Conservation (phyloP, 1,284 basidiomycete genomes). For the Apiotrichum veenhuisii region DNA sequence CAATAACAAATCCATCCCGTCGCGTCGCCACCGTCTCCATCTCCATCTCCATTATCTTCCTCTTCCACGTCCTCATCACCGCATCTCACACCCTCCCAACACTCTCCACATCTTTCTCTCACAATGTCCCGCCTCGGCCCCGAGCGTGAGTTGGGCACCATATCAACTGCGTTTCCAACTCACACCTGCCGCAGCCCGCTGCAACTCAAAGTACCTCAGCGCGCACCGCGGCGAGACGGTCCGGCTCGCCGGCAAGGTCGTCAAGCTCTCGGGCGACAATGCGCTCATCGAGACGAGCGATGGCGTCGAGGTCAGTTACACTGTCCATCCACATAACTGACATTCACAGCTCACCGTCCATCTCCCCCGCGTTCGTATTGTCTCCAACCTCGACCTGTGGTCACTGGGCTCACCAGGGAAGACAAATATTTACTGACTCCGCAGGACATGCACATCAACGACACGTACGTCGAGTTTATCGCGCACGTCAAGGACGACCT, state of each 20-base stretch:
- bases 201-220: slow-evolving; percentile 37
- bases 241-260: slow-evolving; percentile 66
- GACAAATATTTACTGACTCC: too few relatives aligned
- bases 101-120: background rate
- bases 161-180: background rate
- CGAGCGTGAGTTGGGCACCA: slow-evolving; percentile 44
- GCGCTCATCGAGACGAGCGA: slow-evolving; percentile 68
- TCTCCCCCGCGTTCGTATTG: slow-evolving; percentile 51
- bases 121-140: slow-evolving; percentile 40
- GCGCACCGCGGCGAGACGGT: slow-evolving; percentile 55
- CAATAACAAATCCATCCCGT: background rate
- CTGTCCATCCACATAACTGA: slow-evolving; percentile 1
- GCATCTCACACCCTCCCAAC: background rate
- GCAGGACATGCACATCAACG: slow-evolving; percentile 56
- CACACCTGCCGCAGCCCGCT: slow-evolving; percentile 30
- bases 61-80: background rate
- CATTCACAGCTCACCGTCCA: slow-evolving; percentile 58
- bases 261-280: slow-evolving; percentile 58
- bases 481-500: slow-evolving; percentile 62
- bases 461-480: slow-evolving; percentile 68
- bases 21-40: background rate
- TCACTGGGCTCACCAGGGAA: too few relatives aligned
- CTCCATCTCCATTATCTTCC: background rate
- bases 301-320: slow-evolving; percentile 56
- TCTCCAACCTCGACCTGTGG: too few relatives aligned